These are phyloP conservation scores for Phyllosticta citriasiana DNA, from an alignment of 2,329 filamentous ascomycete genomes.

Conservation along the genomic window DNA sequence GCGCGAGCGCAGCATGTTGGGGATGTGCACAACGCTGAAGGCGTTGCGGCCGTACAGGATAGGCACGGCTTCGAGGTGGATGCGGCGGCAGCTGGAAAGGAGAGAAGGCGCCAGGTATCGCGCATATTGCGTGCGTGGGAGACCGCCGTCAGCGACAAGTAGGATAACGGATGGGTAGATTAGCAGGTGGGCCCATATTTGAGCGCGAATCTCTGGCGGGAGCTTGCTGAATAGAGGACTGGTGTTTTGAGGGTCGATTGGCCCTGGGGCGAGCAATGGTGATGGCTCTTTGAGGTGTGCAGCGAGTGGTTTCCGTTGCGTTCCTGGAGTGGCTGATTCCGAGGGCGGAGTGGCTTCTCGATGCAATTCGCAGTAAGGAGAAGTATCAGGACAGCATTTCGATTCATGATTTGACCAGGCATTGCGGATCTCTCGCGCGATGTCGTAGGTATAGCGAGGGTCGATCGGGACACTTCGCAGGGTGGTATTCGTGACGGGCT, in stretches of 20 bases:
- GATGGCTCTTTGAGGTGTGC: neutral
- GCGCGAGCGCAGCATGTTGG: conserved; percentile 8
- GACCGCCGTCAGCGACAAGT: conserved; percentile 4
- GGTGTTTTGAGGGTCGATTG: neutral
- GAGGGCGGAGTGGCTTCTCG: neutral
- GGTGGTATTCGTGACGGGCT: neutral
- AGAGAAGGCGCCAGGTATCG: neutral
- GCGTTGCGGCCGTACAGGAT: conserved; percentile 5
- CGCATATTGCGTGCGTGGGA: conserved; percentile 1
- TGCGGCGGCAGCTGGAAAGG: neutral
- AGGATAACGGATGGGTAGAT: conserved; percentile 1
- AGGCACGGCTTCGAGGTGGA: neutral
- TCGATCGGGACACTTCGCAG: neutral
- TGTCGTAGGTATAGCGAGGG: conserved; percentile 3
- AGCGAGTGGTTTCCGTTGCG: neutral
- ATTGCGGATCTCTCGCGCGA: neutral
- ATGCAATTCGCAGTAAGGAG: neutral
- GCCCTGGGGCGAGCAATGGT: neutral
- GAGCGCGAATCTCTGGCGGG: conserved; percentile 5
- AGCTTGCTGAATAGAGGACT: conserved; percentile 9
- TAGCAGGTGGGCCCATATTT: conserved; percentile 7
- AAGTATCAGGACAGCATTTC: neutral
- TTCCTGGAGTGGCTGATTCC: neutral
- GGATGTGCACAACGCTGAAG: conserved; percentile 9
- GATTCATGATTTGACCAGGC: conserved; percentile 2